Evolutionary conservation across 1,139 yeast genomes (phyloP).

Genomic region (Petasospora fabianii): DNA sequence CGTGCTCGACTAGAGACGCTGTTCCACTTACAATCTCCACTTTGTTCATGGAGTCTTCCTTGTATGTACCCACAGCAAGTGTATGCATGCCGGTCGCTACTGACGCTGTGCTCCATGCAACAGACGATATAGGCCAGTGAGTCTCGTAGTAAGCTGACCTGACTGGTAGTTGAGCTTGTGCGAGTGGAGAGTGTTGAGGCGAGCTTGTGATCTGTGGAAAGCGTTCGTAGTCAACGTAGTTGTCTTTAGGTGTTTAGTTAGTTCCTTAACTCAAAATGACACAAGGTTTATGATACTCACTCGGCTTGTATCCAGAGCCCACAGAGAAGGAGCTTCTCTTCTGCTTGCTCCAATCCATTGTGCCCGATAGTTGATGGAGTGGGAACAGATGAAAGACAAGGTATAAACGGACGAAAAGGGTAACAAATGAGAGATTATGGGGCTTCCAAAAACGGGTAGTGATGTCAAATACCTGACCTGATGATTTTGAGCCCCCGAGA

Average conservation of each 20-base stretch:
- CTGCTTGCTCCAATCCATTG: conserved; percentile 26
- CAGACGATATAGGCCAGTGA: conserved; percentile 58
- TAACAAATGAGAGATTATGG: too few species aligned
- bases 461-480: too few species aligned
- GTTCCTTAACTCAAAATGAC: too few species aligned
- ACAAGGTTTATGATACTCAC: too few species aligned
- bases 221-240: conserved; percentile 17
- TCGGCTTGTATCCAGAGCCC: conserved; percentile 20
- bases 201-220: conserved; percentile 13
- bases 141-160: conserved; percentile 56
- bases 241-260: conserved; percentile 1
- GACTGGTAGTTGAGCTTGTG: conserved; percentile 28
- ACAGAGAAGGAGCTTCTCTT: conserved; percentile 28
- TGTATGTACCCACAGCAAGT: conserved; percentile 63
- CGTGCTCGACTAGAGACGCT: conserved; percentile 22
- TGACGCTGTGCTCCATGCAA: conserved; percentile 57
- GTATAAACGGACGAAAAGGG: too few species aligned
- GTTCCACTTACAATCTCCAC: conserved; percentile 30
- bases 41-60: conserved; percentile 65
- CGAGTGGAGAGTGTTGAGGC: conserved; percentile 13
- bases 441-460: too few species aligned
- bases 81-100: conserved; percentile 39
- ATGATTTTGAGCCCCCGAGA: too few species aligned
- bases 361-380: too few species aligned
- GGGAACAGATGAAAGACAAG: too few species aligned